These are phyloP conservation scores for Vitis riparia DNA, from an alignment of 164 flowering plant genomes.

Conservation along the genomic window DNA sequence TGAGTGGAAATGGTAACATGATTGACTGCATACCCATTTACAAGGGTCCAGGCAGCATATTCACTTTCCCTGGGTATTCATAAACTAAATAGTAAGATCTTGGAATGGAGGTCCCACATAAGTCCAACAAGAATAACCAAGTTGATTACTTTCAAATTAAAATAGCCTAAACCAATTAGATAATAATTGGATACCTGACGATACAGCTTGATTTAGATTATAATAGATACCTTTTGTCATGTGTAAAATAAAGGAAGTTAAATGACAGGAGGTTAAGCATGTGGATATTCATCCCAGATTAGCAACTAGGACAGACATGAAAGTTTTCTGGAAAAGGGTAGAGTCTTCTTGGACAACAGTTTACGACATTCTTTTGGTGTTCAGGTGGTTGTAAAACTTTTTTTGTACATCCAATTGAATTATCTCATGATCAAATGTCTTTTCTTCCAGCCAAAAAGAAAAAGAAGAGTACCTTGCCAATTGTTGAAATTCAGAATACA, in stretches of 20 bases:
- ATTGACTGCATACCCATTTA: slow-evolving; percentile 91
- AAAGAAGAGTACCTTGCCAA: slow-evolving; percentile 61
- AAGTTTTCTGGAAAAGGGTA: no score
- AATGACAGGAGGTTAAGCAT: no score
- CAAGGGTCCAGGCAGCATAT: slow-evolving; percentile 99
- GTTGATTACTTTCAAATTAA: neutral
- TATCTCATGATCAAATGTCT: no score
- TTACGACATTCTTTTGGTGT: no score
- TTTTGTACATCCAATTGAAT: no score
- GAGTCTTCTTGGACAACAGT: no score
- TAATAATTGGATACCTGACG: neutral
- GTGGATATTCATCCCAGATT: no score
- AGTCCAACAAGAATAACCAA: neutral
- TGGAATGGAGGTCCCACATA: neutral
- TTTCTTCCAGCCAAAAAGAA: neutral
- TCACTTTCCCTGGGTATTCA: slow-evolving; percentile 79
- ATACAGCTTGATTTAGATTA: neutral
- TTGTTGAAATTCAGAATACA: slow-evolving; percentile 63
- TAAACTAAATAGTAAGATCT: slow-evolving; percentile 16
- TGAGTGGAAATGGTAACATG: slow-evolving; percentile 91
- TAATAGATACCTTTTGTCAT: neutral
- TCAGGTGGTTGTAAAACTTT: no score
- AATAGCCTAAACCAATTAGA: neutral
- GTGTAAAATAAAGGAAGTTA: neutral
- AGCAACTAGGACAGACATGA: no score